Evolutionary conservation across 495 filamentous ascomycete genomes (phyloP), one percentile per base, ranked within the genome.

Genomic region (Penicillium roqueforti): DNA sequence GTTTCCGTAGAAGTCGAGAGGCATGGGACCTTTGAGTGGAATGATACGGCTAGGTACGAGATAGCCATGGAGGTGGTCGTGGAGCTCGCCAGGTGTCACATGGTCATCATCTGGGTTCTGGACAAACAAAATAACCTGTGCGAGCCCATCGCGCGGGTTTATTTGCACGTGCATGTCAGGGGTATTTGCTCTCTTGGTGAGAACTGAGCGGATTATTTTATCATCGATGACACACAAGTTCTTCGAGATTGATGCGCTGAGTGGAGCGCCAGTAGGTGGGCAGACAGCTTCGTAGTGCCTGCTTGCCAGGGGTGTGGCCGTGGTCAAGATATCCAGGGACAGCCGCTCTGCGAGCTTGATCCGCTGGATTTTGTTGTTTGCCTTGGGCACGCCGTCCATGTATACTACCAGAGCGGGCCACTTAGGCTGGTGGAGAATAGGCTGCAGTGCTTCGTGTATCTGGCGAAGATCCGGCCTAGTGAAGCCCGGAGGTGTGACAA

Each of bases 301-400:
- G 23, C 64, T 38, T 10, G 55, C 54, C 39, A 61, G 26, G 26
- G 55, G 60, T 1, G 60, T 73, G 6, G 59, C 56, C 14, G 70
- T 61, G 4, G 66, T 67, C 6, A 71, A 47, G 6, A 62, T 46
- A 2, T 63, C 59, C 28, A 77, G 37, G 9, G 57, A 42, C 13
- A 76, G 45, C 3, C 74, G 62, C 40, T 73, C 59, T 3, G 59
- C 62, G 14, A 77, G 59, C 55, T 67, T 70, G 47, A 76, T 74
- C 6, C 74, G 69, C 28, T 76, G 56, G 2, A 76, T 61, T 53
- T 77, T 77, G 66, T 74, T 74, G 46, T 76, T 75, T 6, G 63
- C 66, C 56, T 62, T 71, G 5, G 74, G 74, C 10, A 76, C 49
- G 22, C 66, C 63, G 14, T 75, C 64, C 73, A 77, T 76, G 50